phyloP scores from a whole-genome alignment of 148 eudicot species.

The Arctostaphylos glauca region DNA sequence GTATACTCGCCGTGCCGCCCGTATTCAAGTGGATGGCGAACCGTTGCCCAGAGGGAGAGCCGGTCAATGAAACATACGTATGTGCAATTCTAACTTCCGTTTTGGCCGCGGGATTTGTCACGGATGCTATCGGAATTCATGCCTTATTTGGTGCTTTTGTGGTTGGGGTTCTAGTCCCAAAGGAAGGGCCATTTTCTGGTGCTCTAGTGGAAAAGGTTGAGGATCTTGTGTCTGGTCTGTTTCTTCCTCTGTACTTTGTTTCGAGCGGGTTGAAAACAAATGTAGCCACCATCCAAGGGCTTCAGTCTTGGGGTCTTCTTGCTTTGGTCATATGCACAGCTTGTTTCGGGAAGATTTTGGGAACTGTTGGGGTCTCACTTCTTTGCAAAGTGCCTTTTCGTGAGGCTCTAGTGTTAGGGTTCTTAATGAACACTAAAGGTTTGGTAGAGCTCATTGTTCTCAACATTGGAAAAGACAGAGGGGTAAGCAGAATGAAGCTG shows the following conservation, averaged over 20 bases:
- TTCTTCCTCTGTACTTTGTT: conserved; percentile 39
- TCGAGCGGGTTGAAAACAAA: conserved; percentile 41
- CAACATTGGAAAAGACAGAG: conserved; percentile 76
- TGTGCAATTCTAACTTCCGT: conserved; percentile 32
- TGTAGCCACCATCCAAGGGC: conserved; percentile 29
- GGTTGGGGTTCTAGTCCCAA: conserved; percentile 41
- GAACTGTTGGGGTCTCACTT: conserved; percentile 29
- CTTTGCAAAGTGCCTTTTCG: conserved; percentile 25
- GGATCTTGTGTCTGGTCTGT: conserved; percentile 39
- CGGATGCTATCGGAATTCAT: conserved; percentile 50
- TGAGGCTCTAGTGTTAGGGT: conserved; percentile 66
- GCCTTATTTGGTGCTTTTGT: conserved; percentile 50
- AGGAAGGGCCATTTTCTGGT: conserved; percentile 36
- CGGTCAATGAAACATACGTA: conserved; percentile 29
- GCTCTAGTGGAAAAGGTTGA: conserved; percentile 36
- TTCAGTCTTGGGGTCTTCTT: conserved; percentile 36
- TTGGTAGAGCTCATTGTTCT: conserved; percentile 76
- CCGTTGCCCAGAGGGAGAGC: conserved; percentile 29
- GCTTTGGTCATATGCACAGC: conserved; percentile 34
- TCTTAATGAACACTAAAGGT: conserved; percentile 83
- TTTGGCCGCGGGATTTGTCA: conserved; percentile 38
- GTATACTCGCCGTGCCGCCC: conserved; percentile 19
- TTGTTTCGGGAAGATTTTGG: conserved; percentile 33
- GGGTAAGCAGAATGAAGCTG: conserved; percentile 29
- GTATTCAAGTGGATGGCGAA: conserved; percentile 32